Evolutionary conservation across 2,329 filamentous ascomycete species (phyloP).

Genomic region (Colletotrichum cuscutae): DNA sequence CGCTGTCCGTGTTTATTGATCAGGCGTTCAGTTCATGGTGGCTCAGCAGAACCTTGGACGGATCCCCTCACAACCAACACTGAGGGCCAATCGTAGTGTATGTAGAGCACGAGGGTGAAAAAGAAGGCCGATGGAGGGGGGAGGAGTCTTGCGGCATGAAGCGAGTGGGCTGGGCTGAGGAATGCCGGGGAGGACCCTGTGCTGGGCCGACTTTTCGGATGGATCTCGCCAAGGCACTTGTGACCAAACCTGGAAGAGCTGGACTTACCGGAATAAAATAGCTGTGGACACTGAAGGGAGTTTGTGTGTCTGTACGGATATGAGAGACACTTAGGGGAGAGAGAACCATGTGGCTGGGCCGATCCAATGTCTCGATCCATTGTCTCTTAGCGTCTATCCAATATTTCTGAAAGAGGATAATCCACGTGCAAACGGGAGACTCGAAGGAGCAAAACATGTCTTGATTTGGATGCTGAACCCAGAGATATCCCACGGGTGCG

Average conservation of each 20-base stretch:
- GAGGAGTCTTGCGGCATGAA: not conserved
- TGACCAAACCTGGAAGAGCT: not conserved
- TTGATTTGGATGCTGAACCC: not conserved
- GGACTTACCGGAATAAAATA: not conserved
- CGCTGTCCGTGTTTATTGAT: not conserved
- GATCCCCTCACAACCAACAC: not conserved
- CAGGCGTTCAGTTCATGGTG: not conserved
- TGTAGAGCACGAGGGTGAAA: not conserved
- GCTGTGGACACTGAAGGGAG: not conserved
- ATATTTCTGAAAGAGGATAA: not conserved
- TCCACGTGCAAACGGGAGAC: constrained; percentile 16
- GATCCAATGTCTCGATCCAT: constrained; percentile 14
- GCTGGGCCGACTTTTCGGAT: not conserved
- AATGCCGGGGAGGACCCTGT: constrained; percentile 14
- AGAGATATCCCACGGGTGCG: not conserved
- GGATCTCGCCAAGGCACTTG: constrained; percentile 24
- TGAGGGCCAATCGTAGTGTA: not conserved
- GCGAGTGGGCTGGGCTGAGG: constrained; percentile 2
- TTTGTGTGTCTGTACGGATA: not conserved
- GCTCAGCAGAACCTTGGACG: constrained; percentile 7
- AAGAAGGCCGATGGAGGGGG: not conserved
- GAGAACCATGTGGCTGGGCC: not conserved
- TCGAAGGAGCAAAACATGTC: not conserved
- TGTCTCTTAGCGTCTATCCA: not conserved
- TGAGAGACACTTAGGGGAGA: not conserved